Conservation (phyloP, 495 filamentous ascomycete species). For the Parathielavia hyrcaniae region DNA sequence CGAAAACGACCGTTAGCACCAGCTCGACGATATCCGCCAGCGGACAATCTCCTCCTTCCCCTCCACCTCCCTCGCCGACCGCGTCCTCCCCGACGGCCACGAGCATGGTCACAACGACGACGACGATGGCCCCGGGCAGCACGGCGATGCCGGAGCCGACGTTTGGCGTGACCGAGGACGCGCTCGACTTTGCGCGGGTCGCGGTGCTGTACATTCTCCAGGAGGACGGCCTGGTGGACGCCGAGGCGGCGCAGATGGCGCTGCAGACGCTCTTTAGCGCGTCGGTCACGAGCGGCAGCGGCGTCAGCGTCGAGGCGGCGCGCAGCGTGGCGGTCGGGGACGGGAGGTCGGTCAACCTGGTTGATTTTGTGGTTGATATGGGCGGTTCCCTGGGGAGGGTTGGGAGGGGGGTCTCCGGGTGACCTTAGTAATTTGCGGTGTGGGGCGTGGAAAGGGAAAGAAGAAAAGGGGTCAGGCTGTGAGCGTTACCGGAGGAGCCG, state of each 20-base stretch:
- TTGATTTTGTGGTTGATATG: slow-evolving; percentile 30
- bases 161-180: slow-evolving; percentile 43
- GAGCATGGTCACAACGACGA: slow-evolving; percentile 25
- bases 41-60: neutral
- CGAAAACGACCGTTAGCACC: slow-evolving; percentile 27
- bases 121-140: slow-evolving; percentile 26
- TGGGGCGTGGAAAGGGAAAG: neutral
- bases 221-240: slow-evolving; percentile 44
- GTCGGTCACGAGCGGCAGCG: slow-evolving; percentile 24
- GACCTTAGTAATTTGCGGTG: neutral
- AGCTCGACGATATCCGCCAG: slow-evolving; percentile 19
- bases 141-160: slow-evolving; percentile 17
- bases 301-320: slow-evolving; percentile 29
- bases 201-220: slow-evolving; percentile 59
- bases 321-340: slow-evolving; percentile 40
- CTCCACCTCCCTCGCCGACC: slow-evolving; percentile 11
- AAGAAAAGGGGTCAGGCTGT: neutral
- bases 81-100: slow-evolving; percentile 10
- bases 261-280: slow-evolving; percentile 50
- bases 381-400: slow-evolving; percentile 8
- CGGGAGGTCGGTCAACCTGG: slow-evolving; percentile 42
- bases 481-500: too few relatives aligned
- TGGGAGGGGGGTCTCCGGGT: slow-evolving; percentile 8
- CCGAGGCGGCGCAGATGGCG: slow-evolving; percentile 50
- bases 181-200: slow-evolving; percentile 61